Conservation (phyloP, 2,329 filamentous ascomycete genomes). For the Colletotrichum caudatum region DNA sequence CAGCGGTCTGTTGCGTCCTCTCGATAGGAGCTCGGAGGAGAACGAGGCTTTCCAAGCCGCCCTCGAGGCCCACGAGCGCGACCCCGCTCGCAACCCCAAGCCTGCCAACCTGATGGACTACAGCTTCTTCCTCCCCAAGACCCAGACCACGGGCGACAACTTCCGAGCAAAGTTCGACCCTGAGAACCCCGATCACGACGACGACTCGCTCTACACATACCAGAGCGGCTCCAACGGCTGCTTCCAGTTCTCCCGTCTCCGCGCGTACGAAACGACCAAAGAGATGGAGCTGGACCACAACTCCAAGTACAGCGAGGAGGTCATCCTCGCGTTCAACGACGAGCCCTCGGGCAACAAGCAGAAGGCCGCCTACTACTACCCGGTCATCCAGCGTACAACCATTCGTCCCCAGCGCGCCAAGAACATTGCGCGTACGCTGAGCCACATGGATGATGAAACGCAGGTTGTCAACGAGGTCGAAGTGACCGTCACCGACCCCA, state of each 20-base stretch:
- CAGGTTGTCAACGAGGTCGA: constrained; percentile 68
- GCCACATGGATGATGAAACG: constrained; percentile 59
- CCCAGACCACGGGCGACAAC: constrained; percentile 58
- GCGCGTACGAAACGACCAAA: constrained; percentile 73
- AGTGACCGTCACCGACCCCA: constrained; percentile 66
- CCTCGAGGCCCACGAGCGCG: constrained; percentile 65
- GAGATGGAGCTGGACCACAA: constrained; percentile 68
- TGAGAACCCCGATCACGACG: constrained; percentile 66
- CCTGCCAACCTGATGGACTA: constrained; percentile 73
- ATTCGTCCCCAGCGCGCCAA: constrained; percentile 73
- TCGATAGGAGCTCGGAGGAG: constrained; percentile 67
- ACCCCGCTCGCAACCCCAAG: constrained; percentile 67
- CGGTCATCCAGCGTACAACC: constrained; percentile 72
- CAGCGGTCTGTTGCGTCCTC: constrained; percentile 70
- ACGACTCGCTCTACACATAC: constrained; percentile 66
- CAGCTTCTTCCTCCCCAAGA: constrained; percentile 73
- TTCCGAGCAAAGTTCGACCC: constrained; percentile 73
- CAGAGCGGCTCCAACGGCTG: constrained; percentile 59
- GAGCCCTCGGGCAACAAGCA: constrained; percentile 58
- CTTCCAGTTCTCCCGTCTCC: constrained; percentile 72
- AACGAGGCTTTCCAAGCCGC: constrained; percentile 64
- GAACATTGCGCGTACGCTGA: constrained; percentile 69
- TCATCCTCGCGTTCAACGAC: constrained; percentile 70
- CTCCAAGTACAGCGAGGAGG: constrained; percentile 73
- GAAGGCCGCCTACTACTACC: constrained; percentile 75